Conservation (phyloP, 441 rosid genomes). For the Gossypium schwendimanii region DNA sequence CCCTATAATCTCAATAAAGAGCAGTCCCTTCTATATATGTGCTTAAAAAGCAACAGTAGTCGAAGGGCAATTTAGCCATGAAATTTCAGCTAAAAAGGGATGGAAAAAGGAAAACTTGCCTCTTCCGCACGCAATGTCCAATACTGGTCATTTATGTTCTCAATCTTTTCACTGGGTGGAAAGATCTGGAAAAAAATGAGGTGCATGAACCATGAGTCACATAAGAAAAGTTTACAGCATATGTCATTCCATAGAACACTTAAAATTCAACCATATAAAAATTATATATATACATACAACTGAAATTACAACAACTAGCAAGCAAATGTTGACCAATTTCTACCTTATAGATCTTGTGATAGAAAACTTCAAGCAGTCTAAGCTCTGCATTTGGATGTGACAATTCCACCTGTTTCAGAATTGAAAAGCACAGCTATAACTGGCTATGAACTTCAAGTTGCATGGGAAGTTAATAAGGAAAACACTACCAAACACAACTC, state of each 20-base stretch:
- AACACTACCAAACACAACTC: neutral
- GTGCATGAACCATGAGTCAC: neutral
- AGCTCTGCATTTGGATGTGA: slow-evolving; percentile 59
- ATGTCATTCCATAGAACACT: neutral
- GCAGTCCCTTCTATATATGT: neutral
- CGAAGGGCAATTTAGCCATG: neutral
- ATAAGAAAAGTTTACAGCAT: neutral
- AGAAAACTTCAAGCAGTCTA: slow-evolving; percentile 58
- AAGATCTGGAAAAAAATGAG: slow-evolving; percentile 25
- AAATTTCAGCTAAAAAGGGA: neutral
- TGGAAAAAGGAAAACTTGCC: slow-evolving; percentile 20
- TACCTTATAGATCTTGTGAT: slow-evolving; percentile 72
- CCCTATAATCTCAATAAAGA: neutral
- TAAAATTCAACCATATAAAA: neutral
- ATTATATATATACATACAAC: neutral
- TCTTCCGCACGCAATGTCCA: slow-evolving; percentile 49
- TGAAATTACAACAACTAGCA: neutral
- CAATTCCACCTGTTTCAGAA: slow-evolving; percentile 50
- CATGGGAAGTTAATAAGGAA: neutral
- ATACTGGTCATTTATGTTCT: slow-evolving; percentile 40
- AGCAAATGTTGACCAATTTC: neutral
- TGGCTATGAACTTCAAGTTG: neutral
- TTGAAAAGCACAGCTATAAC: neutral
- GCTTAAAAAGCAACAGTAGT: neutral
- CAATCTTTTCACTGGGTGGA: slow-evolving; percentile 36